phyloP scores from a whole-genome alignment of 1,284 basidiomycete genomes.

The Chalciporus sp. region DNA sequence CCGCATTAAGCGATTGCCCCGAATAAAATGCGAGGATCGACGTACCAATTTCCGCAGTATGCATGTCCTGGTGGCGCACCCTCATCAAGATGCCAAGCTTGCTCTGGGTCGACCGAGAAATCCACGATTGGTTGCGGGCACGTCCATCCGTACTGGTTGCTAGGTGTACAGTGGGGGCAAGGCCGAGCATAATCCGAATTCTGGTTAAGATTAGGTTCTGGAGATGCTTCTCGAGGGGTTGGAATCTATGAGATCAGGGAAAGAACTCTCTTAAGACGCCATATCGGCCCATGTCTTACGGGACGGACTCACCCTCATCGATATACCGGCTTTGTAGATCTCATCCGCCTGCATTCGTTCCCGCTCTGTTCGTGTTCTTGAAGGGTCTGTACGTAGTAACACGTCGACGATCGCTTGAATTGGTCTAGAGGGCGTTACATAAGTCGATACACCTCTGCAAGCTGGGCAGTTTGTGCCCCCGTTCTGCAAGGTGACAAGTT shows the following conservation, averaged over 20 bases:
- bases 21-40: not conserved
- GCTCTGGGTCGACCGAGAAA: constrained; percentile 60
- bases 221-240: constrained; percentile 68
- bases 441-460: constrained; percentile 66
- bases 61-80: constrained; percentile 74
- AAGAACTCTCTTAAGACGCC: not conserved
- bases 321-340: constrained; percentile 62
- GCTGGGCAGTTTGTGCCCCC: constrained; percentile 79
- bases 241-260: constrained; percentile 54
- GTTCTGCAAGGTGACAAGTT: constrained; percentile 49
- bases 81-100: constrained; percentile 72
- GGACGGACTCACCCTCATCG: constrained; percentile 70
- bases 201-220: constrained; percentile 67
- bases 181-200: constrained; percentile 66
- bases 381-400: constrained; percentile 64
- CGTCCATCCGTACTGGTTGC: constrained; percentile 70
- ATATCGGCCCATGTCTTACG: not conserved
- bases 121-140: constrained; percentile 75
- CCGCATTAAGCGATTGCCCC: constrained; percentile 6
- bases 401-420: constrained; percentile 71
- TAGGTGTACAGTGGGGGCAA: constrained; percentile 69
- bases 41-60: constrained; percentile 76
- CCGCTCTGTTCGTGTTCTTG: constrained; percentile 59
- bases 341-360: constrained; percentile 78
- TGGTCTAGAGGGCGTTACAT: constrained; percentile 67